These are phyloP conservation scores for Colletotrichum tropicicola DNA, from an alignment of 2,329 filamentous ascomycete species.

Conservation along the genomic window DNA sequence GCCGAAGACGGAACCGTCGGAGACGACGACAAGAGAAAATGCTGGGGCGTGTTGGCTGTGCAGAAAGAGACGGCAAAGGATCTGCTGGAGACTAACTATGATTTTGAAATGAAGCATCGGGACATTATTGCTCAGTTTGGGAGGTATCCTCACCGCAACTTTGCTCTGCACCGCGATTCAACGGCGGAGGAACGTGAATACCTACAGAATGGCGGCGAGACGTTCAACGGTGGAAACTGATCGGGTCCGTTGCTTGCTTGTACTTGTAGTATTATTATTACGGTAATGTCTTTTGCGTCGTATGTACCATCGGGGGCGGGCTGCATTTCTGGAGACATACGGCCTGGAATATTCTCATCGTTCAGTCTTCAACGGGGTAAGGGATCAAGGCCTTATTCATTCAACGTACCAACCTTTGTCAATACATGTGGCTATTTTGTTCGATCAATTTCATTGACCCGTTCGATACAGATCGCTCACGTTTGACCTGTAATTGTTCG, in stretches of 20 bases:
- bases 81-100: constrained; percentile 34
- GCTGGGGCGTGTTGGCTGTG: constrained; percentile 36
- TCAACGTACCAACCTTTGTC: too few relatives aligned
- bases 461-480: too few relatives aligned
- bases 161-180: constrained; percentile 54
- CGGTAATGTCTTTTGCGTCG: neutral
- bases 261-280: neutral
- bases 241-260: neutral
- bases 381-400: too few relatives aligned
- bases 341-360: neutral
- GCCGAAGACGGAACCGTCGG: constrained; percentile 34
- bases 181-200: constrained; percentile 61
- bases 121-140: constrained; percentile 63
- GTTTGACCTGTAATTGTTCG: too few relatives aligned
- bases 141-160: constrained; percentile 68
- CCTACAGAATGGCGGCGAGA: constrained; percentile 54
- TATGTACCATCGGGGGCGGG: neutral
- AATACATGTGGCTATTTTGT: too few relatives aligned
- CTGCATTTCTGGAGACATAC: neutral
- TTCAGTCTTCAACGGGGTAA: too few relatives aligned
- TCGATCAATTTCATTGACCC: too few relatives aligned
- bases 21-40: constrained; percentile 37
- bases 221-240: constrained; percentile 37
- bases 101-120: constrained; percentile 55
- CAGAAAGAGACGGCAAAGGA: constrained; percentile 37